Base-by-base conservation (phyloP, 2,329 filamentous ascomycete species). In the Arthrobotrys iridis region DNA sequence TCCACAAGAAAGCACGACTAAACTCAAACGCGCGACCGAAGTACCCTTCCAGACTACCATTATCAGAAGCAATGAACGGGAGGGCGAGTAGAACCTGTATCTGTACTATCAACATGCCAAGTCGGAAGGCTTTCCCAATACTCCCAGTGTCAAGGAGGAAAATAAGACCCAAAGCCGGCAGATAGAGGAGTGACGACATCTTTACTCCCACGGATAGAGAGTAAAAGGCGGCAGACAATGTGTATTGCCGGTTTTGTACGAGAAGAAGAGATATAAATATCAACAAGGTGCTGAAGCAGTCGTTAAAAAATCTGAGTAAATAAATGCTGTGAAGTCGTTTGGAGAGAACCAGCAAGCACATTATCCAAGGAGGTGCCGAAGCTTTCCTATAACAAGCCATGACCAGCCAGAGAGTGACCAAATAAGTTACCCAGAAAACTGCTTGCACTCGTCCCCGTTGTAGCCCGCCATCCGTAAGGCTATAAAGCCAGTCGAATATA, bases 281-380 rank as follows among this genome's bases (percentile, higher is more conserved):
- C 78, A 92, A 92, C 79, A 95, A 85, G 2, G 90, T 88, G 15
- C 93, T 93, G 81, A 97, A 91, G 79, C 93, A 92, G 83, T 99
- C 95, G 83, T 99, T 99, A 86, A 99, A 99, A 80, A 94, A 90
- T 45, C 95, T 88, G 65, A 99, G 86, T 78, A 99, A 84, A 80
- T 95, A 99, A 79, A 99, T 91, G 82, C 93, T 97, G 82, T 99
- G 95, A 24, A 98, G 84, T 35, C 95, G 88, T 82, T 98, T 98
- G 65, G 93, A 97, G 48, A 97, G 84, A 62, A 96, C 87, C 57
- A 99, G 86, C 72, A 98, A 86, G 0, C 93, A 90, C 77, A 97
- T 90, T 67, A 98, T 85, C 82, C 96, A 98, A 0, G 93, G 92
- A 6, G 95, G 94, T 13, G 87, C 89, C 83, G 88, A 88, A 63